phyloP scores from a whole-genome alignment of 371 early-diverging fungal species.

The Mortierella sp. region DNA sequence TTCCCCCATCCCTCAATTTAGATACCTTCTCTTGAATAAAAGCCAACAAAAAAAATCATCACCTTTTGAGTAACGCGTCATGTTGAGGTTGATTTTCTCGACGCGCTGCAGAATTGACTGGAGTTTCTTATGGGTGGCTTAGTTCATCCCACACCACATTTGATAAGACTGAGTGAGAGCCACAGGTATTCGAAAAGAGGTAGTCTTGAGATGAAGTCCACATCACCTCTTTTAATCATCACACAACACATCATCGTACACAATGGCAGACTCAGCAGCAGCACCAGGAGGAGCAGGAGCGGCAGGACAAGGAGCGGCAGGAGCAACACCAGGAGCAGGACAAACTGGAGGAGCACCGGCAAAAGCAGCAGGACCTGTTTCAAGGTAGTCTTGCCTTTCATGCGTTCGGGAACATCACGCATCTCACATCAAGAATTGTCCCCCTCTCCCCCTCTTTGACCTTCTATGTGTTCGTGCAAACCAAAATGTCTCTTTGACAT shows the following conservation, averaged over 20 bases:
- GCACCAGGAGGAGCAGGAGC: constrained; percentile 8
- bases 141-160: neutral
- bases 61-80: neutral
- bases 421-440: too few species aligned
- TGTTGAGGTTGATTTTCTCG: neutral
- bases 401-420: too few species aligned
- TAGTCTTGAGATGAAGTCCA: neutral
- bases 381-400: neutral
- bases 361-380: neutral
- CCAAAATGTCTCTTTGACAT: too few species aligned
- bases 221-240: neutral
- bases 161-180: neutral
- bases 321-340: neutral
- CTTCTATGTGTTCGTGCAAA: too few species aligned
- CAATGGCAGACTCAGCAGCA: constrained; percentile 22
- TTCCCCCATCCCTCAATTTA: neutral
- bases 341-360: neutral
- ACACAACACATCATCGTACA: neutral
- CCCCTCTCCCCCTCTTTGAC: too few species aligned
- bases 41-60: neutral
- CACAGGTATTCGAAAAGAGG: neutral
- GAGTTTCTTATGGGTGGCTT: neutral
- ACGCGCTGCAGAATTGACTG: neutral
- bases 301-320: constrained; percentile 3
- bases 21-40: neutral